A percentile compares a stretch with the other conserved stretches of the same genome.
Evolutionary conservation across 345 rosid genomes (phyloP).

Genomic region (Mangifera indica): DNA sequence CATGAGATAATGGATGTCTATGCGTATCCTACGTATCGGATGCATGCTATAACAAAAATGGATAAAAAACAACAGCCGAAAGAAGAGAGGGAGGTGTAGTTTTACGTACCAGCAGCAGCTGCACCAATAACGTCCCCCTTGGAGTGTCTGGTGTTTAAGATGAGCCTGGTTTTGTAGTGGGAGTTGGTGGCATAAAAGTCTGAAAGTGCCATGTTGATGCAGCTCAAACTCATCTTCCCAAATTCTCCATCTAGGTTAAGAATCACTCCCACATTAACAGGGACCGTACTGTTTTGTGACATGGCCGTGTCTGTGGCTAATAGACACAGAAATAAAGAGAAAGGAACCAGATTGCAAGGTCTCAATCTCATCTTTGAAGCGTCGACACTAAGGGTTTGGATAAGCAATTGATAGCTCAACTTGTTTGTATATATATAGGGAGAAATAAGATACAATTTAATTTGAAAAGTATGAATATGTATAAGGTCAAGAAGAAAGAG

Average conservation of each 20-base stretch:
- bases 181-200: conserved; percentile 46
- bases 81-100: background rate
- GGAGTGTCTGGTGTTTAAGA: conserved; percentile 39
- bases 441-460: too few species aligned
- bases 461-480: background rate
- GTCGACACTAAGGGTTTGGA: background rate
- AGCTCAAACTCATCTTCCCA: conserved; percentile 33
- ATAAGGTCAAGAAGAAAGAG: background rate
- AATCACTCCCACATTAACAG: conserved; percentile 52
- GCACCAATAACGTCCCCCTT: conserved; percentile 42
- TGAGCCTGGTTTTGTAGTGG: conserved; percentile 48
- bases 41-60: too few species aligned
- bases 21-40: too few species aligned
- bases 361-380: background rate
- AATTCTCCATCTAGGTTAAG: conserved; percentile 30
- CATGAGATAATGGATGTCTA: too few species aligned
- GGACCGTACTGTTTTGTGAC: conserved; percentile 21
- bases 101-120: conserved; percentile 52
- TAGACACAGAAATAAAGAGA: background rate
- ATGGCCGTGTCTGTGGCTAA: conserved; percentile 6
- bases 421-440: background rate
- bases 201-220: conserved; percentile 49
- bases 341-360: background rate
- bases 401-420: too few species aligned
- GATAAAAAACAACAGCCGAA: too few species aligned